Conservation (phyloP, 345 rosid species). For the Psidium friedrichsthalianum region DNA sequence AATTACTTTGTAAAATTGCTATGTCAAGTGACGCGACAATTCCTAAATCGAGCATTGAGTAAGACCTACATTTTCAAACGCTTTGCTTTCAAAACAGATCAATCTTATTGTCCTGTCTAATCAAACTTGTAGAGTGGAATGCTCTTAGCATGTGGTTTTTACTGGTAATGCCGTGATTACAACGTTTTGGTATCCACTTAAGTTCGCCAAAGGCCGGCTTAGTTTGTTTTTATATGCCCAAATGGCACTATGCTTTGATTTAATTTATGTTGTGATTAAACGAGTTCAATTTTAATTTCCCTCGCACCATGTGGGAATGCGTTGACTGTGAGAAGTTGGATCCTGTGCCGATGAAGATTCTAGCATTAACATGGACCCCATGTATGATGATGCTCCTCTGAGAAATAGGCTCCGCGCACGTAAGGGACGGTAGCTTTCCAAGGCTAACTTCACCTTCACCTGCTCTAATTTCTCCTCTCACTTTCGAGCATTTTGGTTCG, state of each 20-base stretch:
- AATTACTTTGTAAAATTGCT: background rate
- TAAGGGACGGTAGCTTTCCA: background rate
- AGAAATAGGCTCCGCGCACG: background rate
- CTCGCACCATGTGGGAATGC: background rate
- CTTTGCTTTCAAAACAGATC: no score
- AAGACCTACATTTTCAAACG: background rate
- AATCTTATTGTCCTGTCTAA: background rate
- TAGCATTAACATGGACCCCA: background rate
- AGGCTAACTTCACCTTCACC: background rate
- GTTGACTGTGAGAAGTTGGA: background rate
- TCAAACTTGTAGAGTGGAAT: no score
- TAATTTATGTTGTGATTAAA: background rate
- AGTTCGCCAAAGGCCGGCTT: no score
- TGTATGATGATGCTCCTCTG: background rate
- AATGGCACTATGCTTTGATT: background rate
- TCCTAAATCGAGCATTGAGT: background rate
- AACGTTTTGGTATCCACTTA: no score
- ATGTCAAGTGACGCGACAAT: background rate
- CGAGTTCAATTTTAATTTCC: background rate
- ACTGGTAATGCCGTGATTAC: no score
- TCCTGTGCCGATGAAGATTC: background rate
- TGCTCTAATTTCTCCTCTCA: background rate
- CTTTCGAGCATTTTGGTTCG: background rate
- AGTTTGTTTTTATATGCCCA: no score
- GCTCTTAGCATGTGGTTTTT: no score